These are phyloP conservation scores for Ascochyta fabae DNA, from an alignment of 2,329 filamentous ascomycete genomes.

Conservation along the genomic window DNA sequence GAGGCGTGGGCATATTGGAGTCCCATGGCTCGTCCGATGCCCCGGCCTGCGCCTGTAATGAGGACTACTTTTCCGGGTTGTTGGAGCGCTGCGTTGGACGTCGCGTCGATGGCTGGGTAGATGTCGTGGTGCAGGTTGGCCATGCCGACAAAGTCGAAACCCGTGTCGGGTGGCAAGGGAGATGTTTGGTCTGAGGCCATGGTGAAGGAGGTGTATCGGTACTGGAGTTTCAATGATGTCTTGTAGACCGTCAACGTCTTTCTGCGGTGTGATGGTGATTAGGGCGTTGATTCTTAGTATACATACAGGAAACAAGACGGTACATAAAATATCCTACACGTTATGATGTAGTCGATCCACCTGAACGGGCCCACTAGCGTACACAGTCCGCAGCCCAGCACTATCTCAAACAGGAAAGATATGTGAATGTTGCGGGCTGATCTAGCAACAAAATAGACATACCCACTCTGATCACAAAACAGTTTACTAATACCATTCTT, in stretches of 20 bases:
- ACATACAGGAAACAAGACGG: not conserved
- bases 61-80: constrained; percentile 53
- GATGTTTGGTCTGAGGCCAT: not conserved
- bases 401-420: not conserved
- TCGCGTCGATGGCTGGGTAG: constrained; percentile 60
- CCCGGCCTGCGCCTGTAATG: constrained; percentile 63
- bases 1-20: constrained; percentile 63
- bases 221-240: not conserved
- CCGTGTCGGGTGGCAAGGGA: constrained; percentile 12
- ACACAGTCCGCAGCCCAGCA: not conserved
- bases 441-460: too few relatives aligned
- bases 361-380: not conserved
- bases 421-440: not conserved
- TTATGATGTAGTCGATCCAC: not conserved
- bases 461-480: too few relatives aligned
- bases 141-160: constrained; percentile 25
- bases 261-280: too few relatives aligned
- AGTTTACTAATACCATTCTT: too few relatives aligned
- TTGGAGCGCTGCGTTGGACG: constrained; percentile 45
- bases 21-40: constrained; percentile 62
- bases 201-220: not conserved
- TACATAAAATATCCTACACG: not conserved
- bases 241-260: too few relatives aligned
- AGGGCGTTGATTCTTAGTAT: too few relatives aligned
- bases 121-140: constrained; percentile 54